Evolutionary conservation across 208 protist genomes (phyloP), one percentile per base, ranked within the genome.

Genomic region (Wallacemonas rigidus): DNA sequence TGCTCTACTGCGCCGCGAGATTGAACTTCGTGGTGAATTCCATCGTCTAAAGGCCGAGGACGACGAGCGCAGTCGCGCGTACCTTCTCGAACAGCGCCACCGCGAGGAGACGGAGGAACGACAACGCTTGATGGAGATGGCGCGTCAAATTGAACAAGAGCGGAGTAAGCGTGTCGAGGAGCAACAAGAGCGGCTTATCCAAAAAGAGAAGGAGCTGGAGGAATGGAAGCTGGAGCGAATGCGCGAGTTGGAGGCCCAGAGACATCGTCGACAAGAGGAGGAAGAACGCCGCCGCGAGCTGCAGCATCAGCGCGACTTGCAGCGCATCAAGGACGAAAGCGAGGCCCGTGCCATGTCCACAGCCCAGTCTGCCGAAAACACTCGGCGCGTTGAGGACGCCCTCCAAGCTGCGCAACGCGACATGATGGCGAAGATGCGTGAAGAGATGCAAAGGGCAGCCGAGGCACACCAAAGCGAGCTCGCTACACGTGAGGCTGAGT

Each of bases 141-240:
- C 88, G 0, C 86, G 80, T 9, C 44, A 78, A 53, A 72, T 92
- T 2, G 90, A 95, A 63, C 73, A 87, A 62, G 83, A 88, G 45
- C 86, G 90, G 1, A 77, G 61, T 48, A 82, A 79, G 64, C 90
- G 86, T 0, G 73, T 89, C 11, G 81, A 83, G 72, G 82, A 83
- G 72, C 86, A 91, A 62, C 90, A 90, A 61, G 77, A 93, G 70
- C 81, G 79, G 1, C 67, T 95, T 9, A 48, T 95, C 2, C 80
- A 82, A 58, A 86, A 89, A 68, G 90, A 93, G 69, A 77, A 79
- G 11, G 88, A 95, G 76, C 68, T 95, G 40, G 90, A 95, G 75
- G 90, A 91, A 71, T 95, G 90, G 90, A 95, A 92, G 77, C 17
- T 87, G 54, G 83, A 89, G 76, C 74, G 82, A 4, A 67, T 74